Conservation (phyloP, 2,329 filamentous ascomycete genomes). For the Elsinoe necatrix region DNA sequence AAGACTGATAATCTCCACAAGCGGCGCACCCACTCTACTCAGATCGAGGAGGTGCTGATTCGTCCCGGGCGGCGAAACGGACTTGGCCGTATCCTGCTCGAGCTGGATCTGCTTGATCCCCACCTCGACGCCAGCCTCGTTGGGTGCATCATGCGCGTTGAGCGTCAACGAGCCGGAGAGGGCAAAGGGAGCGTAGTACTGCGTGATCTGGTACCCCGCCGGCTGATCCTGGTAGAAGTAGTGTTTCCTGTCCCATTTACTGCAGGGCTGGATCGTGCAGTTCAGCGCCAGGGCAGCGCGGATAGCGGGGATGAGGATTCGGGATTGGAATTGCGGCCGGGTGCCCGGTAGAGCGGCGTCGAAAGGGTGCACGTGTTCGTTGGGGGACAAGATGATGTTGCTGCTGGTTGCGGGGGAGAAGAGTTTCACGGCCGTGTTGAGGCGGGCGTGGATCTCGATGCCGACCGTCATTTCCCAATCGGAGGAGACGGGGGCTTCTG, state of each 20-base stretch:
- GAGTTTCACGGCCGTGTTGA: constrained; percentile 81
- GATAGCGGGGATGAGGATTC: constrained; percentile 78
- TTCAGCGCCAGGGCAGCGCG: constrained; percentile 77
- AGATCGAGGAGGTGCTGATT: constrained; percentile 69
- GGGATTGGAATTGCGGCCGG: constrained; percentile 75
- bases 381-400: constrained; percentile 47
- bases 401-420: constrained; percentile 59
- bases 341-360: constrained; percentile 83
- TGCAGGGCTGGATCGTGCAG: constrained; percentile 67
- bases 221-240: constrained; percentile 99
- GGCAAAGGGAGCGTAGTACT: constrained; percentile 72
- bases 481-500: constrained; percentile 10
- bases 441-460: constrained; percentile 93
- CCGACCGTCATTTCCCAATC: constrained; percentile 88
- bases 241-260: constrained; percentile 90
- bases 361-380: constrained; percentile 81
- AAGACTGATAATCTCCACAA: constrained; percentile 91
- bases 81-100: constrained; percentile 97
- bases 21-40: constrained; percentile 81
- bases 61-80: constrained; percentile 62
- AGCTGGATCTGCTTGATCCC: constrained; percentile 92
- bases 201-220: constrained; percentile 92
- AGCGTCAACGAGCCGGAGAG: constrained; percentile 65
- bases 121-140: constrained; percentile 63
- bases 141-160: constrained; percentile 68